Conservation (phyloP, 2,329 filamentous ascomycete species). For the Nothopassalora personata region DNA sequence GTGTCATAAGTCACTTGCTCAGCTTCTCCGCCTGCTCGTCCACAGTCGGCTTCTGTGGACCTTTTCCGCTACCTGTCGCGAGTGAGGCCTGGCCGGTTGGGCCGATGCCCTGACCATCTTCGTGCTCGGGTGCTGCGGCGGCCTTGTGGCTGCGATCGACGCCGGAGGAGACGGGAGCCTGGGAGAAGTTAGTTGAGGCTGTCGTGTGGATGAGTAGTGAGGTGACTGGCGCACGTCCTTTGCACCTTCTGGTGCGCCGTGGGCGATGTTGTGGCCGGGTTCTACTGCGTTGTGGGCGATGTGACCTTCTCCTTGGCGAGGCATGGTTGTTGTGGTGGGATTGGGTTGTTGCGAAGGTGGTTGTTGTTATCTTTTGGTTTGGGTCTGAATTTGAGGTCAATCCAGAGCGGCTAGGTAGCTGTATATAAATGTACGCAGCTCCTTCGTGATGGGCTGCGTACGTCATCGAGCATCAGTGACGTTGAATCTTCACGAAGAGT, state of each 20-base stretch:
- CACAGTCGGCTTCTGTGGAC: conserved; percentile 11
- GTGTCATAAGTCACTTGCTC: conserved; percentile 8
- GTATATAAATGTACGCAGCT: no score
- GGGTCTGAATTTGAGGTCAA: background rate
- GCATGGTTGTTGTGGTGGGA: conserved; percentile 29
- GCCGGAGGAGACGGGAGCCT: conserved; percentile 16
- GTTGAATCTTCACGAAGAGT: no score
- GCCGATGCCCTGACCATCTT: conserved; percentile 33
- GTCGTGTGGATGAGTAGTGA: background rate
- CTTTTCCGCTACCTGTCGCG: conserved; percentile 15
- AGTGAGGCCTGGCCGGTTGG: conserved; percentile 7
- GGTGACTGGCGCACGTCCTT: conserved; percentile 28
- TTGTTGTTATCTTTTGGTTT: background rate
- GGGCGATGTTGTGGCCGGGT: conserved; percentile 33
- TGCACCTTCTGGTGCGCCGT: conserved; percentile 30
- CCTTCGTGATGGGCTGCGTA: no score
- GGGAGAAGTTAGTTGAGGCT: background rate
- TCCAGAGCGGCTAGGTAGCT: background rate
- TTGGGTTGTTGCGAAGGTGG: conserved; percentile 5
- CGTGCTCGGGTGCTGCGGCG: conserved; percentile 34
- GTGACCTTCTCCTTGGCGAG: conserved; percentile 39
- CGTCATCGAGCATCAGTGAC: no score
- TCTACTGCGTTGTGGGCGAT: conserved; percentile 37
- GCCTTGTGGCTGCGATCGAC: conserved; percentile 38
- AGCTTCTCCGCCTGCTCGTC: conserved; percentile 18